Conservation (phyloP, 2,329 filamentous ascomycete genomes). For the Fonsecaea nubica region DNA sequence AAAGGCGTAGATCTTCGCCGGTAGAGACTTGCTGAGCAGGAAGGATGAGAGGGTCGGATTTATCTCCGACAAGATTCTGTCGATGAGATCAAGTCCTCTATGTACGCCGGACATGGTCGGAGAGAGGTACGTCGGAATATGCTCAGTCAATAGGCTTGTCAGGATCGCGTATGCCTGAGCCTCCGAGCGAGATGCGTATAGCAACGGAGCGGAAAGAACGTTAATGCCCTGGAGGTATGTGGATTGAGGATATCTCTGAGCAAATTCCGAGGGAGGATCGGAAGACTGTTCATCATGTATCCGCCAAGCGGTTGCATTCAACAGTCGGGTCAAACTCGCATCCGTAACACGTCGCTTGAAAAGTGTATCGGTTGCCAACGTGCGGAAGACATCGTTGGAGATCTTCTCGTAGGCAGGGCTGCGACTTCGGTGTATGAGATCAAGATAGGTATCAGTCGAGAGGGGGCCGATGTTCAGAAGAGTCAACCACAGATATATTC, state of each 20-base stretch:
- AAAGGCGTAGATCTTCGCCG: constrained; percentile 95
- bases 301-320: constrained; percentile 95
- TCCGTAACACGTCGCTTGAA: constrained; percentile 95
- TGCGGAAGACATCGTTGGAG: constrained; percentile 97
- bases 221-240: constrained; percentile 98
- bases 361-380: constrained; percentile 92
- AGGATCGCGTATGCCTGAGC: constrained; percentile 94
- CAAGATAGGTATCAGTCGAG: constrained; percentile 85
- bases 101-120: constrained; percentile 98
- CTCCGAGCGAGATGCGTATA: constrained; percentile 93
- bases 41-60: constrained; percentile 86
- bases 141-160: constrained; percentile 81
- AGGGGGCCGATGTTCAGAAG: constrained; percentile 86
- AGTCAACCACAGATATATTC: constrained; percentile 96
- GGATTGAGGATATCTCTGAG: constrained; percentile 40
- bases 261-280: constrained; percentile 52
- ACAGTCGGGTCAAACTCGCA: constrained; percentile 87
- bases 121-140: constrained; percentile 91
- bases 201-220: constrained; percentile 90
- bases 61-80: constrained; percentile 88
- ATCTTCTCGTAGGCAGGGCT: constrained; percentile 97
- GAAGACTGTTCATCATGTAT: constrained; percentile 78
- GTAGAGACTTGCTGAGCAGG: constrained; percentile 82
- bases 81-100: constrained; percentile 85
- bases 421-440: constrained; percentile 87